Evolutionary conservation across 2,329 filamentous ascomycete species (phyloP).

Genomic region (Raffaelea ambrosiae): DNA sequence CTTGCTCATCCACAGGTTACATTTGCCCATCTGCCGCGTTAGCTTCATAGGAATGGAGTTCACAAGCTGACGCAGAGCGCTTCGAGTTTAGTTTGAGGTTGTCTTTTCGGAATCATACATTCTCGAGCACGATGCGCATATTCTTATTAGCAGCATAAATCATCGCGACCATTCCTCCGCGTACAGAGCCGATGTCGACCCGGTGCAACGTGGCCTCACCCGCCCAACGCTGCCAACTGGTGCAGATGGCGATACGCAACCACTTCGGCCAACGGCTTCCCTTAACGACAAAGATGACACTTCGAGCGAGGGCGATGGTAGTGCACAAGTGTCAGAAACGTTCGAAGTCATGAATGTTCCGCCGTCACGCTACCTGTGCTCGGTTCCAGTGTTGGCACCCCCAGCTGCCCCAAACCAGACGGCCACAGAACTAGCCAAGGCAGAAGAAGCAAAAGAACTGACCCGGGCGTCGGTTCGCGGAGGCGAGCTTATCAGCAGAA

Average conservation of each 20-base stretch:
- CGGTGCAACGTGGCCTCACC: constrained; percentile 27
- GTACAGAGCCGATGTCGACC: constrained; percentile 25
- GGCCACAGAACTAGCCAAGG: constrained; percentile 57
- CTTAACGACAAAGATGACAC: constrained; percentile 18
- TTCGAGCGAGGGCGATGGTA: constrained; percentile 21
- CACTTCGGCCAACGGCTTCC: constrained; percentile 1
- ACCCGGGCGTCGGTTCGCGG: constrained; percentile 67
- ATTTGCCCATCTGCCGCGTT: constrained; percentile 11
- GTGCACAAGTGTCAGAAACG: constrained; percentile 28
- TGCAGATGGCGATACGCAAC: background rate
- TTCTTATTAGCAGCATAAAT: constrained; percentile 40
- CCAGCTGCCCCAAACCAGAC: constrained; percentile 52
- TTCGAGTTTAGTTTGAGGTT: constrained; percentile 60
- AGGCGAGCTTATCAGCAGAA: constrained; percentile 68
- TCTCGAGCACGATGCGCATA: constrained; percentile 59
- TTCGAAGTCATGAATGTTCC: constrained; percentile 72
- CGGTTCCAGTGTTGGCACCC: constrained; percentile 63
- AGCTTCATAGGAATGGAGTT: background rate
- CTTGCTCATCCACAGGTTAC: constrained; percentile 79
- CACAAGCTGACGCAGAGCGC: background rate
- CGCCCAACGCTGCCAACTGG: constrained; percentile 17
- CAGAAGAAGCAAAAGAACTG: constrained; percentile 73
- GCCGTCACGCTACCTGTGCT: constrained; percentile 70
- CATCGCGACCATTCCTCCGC: constrained; percentile 14
- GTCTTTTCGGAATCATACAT: constrained; percentile 66